Evolutionary conservation across 306 rosid species (phyloP).

Genomic region (Rosa multiflora): DNA sequence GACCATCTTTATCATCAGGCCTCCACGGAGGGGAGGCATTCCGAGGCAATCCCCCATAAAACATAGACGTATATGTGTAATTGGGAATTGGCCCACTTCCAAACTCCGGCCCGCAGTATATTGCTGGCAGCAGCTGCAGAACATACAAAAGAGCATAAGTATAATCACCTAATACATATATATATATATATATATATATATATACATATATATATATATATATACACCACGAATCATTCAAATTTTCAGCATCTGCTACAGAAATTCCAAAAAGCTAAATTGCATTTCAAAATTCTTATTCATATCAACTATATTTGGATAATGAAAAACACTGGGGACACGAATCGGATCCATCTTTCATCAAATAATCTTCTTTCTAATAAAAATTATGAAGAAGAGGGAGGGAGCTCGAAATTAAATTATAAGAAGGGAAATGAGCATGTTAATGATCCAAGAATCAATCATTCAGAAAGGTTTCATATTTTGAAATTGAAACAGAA

Average conservation of each 20-base stretch:
- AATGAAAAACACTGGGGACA: neutral
- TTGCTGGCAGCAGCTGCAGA: slow-evolving; percentile 54
- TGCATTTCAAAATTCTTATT: too few species aligned
- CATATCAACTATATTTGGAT: neutral
- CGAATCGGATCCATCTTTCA: neutral
- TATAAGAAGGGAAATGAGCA: neutral
- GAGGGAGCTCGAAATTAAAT: neutral
- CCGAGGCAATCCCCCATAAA: slow-evolving; percentile 53
- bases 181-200: too few species aligned
- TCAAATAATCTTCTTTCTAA: neutral
- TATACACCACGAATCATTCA: neutral
- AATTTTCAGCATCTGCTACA: neutral
- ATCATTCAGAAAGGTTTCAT: neutral
- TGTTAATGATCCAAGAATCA: neutral
- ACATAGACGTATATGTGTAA: slow-evolving; percentile 48
- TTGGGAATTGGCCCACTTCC: slow-evolving; percentile 47
- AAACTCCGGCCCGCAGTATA: slow-evolving; percentile 60
- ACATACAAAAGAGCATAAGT: neutral
- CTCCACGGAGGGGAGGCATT: slow-evolving; percentile 81
- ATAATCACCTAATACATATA: neutral
- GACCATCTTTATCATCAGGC: slow-evolving; percentile 81
- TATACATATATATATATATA: too few species aligned
- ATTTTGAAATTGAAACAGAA: neutral
- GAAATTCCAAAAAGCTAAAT: neutral
- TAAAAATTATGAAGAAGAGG: neutral